Conservation (phyloP, 495 filamentous ascomycete genomes). For the Trichoderma gamsii region DNA sequence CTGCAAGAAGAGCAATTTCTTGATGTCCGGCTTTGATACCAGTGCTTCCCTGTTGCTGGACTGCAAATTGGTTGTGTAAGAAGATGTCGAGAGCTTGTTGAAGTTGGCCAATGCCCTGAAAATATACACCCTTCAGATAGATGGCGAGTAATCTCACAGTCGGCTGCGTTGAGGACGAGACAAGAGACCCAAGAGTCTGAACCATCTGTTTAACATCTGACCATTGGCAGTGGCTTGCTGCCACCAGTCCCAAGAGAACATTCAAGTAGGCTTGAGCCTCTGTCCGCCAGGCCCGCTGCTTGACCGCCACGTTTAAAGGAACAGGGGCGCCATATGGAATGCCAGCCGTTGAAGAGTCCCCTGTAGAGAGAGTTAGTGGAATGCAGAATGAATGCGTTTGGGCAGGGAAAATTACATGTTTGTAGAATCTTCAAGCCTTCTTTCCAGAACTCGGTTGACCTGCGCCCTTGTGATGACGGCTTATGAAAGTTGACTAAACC, state of each 20-base stretch:
- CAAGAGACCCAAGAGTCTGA: slow-evolving; percentile 30
- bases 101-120: slow-evolving; percentile 72
- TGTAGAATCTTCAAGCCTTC: slow-evolving; percentile 5
- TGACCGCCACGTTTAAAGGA: background rate
- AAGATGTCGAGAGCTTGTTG: slow-evolving; percentile 59
- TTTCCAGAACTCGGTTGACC: slow-evolving; percentile 5
- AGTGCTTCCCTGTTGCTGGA: slow-evolving; percentile 41
- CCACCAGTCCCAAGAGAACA: slow-evolving; percentile 41
- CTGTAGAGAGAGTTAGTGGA: background rate
- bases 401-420: background rate
- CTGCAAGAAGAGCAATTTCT: slow-evolving; percentile 70
- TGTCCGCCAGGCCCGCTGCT: slow-evolving; percentile 30
- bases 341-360: slow-evolving; percentile 3
- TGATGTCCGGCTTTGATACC: slow-evolving; percentile 45
- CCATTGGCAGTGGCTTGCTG: slow-evolving; percentile 43
- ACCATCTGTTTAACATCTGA: slow-evolving; percentile 37
- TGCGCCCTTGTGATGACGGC: slow-evolving; percentile 9
- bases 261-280: slow-evolving; percentile 42
- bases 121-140: slow-evolving; percentile 71
- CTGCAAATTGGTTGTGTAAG: slow-evolving; percentile 50
- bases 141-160: slow-evolving; percentile 37
- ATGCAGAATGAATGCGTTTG: background rate
- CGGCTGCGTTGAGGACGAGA: slow-evolving; percentile 28
- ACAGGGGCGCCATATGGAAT: slow-evolving; percentile 6
- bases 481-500: slow-evolving; percentile 48